Evolutionary conservation across 805 yeast species (phyloP).

Genomic region (Lipomyces mesembrius): DNA sequence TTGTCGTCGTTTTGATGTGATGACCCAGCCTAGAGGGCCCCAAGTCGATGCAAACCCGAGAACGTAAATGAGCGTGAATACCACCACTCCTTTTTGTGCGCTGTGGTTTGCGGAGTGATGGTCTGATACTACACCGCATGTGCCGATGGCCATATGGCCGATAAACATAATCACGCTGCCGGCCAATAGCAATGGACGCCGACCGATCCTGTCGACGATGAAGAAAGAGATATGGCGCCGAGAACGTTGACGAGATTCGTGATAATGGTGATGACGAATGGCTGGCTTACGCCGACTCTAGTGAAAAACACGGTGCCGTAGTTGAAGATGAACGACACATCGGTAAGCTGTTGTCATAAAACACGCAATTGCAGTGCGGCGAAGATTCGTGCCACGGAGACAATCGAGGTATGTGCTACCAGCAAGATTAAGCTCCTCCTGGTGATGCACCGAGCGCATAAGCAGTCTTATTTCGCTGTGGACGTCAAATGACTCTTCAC

Average conservation of each 20-base stretch:
- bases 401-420: slow-evolving; percentile 19
- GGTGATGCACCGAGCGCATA: not conserved
- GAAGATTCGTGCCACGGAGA: slow-evolving; percentile 19
- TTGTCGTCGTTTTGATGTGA: slow-evolving; percentile 2
- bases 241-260: slow-evolving; percentile 51
- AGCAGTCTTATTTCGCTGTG: not conserved
- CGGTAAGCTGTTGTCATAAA: slow-evolving; percentile 42
- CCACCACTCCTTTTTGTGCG: not conserved
- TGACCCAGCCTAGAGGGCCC: slow-evolving; percentile 5
- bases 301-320: slow-evolving; percentile 6
- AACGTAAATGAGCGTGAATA: slow-evolving; percentile 1
- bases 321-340: slow-evolving; percentile 2
- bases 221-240: slow-evolving; percentile 66
- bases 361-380: slow-evolving; percentile 38
- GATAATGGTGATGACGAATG: slow-evolving; percentile 2
- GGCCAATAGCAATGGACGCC: slow-evolving; percentile 53
- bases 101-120: not conserved
- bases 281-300: not conserved
- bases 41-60: slow-evolving; percentile 2
- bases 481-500: not conserved
- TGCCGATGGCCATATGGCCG: slow-evolving; percentile 5
- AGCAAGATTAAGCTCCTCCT: not conserved
- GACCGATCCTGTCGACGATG: slow-evolving; percentile 63
- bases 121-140: slow-evolving; percentile 3
- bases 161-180: slow-evolving; percentile 33